These are phyloP conservation scores for Exophiala dermatitidis DNA, from an alignment of 2,329 filamentous ascomycete genomes.

Conservation along the genomic window DNA sequence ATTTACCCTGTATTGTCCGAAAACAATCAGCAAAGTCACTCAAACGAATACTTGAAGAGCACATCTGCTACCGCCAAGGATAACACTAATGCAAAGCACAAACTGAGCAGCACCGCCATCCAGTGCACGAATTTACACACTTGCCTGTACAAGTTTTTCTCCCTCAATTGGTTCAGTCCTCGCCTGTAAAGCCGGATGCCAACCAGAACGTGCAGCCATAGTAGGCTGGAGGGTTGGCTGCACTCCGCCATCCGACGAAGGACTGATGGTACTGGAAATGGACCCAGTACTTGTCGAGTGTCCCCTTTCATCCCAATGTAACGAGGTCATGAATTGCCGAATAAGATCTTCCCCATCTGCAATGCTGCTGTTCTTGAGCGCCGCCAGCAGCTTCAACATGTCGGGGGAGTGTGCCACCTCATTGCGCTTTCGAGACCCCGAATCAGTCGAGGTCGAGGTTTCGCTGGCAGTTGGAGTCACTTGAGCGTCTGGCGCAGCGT, in stretches of 20 bases:
- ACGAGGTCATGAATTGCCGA: constrained; percentile 5
- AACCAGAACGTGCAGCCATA: constrained; percentile 9
- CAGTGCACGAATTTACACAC: not conserved
- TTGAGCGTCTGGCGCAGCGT: no score
- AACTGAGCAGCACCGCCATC: not conserved
- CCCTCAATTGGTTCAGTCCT: constrained; percentile 1
- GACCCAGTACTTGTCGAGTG: not conserved
- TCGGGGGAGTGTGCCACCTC: not conserved
- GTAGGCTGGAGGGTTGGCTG: not conserved
- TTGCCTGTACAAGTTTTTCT: not conserved
- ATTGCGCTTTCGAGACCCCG: not conserved
- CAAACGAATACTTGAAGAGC: no score
- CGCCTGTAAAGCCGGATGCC: constrained; percentile 17
- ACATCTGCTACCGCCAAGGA: no score
- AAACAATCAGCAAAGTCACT: not conserved
- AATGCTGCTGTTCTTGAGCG: constrained; percentile 1
- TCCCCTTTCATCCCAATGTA: not conserved
- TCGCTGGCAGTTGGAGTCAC: no score
- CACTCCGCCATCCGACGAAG: not conserved
- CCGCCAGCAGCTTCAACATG: constrained; percentile 2
- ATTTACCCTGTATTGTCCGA: not conserved
- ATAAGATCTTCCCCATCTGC: constrained; percentile 12
- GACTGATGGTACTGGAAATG: not conserved
- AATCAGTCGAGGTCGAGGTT: no score
- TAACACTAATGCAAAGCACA: not conserved